Base-by-base conservation (phyloP, 768 basidiomycete genomes). In the Suillus lakei region DNA sequence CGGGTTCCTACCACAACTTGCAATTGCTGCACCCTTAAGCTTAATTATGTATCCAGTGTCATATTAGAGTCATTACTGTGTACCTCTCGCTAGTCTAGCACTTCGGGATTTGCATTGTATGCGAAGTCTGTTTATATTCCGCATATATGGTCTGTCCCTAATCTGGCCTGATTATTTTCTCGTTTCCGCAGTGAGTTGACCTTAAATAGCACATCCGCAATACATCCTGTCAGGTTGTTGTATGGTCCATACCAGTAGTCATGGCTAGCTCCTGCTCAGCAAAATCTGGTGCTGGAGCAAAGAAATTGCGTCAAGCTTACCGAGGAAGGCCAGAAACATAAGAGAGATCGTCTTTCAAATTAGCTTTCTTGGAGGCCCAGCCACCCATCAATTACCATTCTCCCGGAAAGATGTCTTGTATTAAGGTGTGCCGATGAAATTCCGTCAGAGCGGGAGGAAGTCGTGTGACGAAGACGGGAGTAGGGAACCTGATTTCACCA, bases 321-420 rank as follows among this genome's bases (percentile, higher is more conserved):
- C 77, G 69, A 3, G 75, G 74, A 13, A 85, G 4, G 5, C 83
- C 84, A 36, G 81, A 77, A 13, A 78, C 72, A 32, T 82, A 82
- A 3, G 79, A 71, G n/a, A 83, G 65, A 0, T 79, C 71, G 64
- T 83, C 83, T 5, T 71, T 69, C 21, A 83, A 15, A 59, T 74
- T 78, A 0, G 77, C 78, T 61, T 72, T 77, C 56, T 74, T 67
- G 16, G 71, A 78, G 0, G 82, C 80, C 77, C 77, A 81, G 30
- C 74, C 66, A 66, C 84, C 80, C 67, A 73, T 73, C 23, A 83
- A 75, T 61, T 68, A 56, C 82, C 83, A 85, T 15, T 73, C 65
- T 21, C 65, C 76, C 0, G 80, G 81, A 1, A 84, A 71, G 13
- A 83, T 13, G 46, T 81, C 80, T 30, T 53, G 65, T 46, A 83